Conservation (phyloP, 2,329 filamentous ascomycete species). For the Aspergillus aculeatinus region DNA sequence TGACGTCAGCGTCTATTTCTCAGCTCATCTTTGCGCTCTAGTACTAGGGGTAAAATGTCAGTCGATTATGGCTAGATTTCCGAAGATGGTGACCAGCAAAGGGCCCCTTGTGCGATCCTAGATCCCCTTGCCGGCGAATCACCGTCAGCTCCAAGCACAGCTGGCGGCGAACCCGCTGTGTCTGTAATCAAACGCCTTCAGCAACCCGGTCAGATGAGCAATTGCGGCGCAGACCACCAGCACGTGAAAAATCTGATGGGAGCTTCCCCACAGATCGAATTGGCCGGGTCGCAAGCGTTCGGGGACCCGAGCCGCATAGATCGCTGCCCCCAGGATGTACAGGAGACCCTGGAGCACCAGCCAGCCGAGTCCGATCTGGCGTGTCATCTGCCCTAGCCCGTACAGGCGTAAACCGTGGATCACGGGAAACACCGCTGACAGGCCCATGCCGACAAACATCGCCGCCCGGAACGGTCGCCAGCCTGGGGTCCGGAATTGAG, state of each 20-base stretch:
- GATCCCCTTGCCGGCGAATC: slow-evolving; percentile 16
- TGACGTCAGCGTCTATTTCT: slow-evolving; percentile 13
- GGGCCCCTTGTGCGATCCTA: slow-evolving; percentile 21
- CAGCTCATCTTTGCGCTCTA: slow-evolving; percentile 4
- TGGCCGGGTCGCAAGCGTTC: slow-evolving; percentile 74
- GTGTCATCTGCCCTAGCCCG: slow-evolving; percentile 64
- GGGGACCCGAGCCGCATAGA: slow-evolving; percentile 84
- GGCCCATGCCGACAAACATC: slow-evolving; percentile 86
- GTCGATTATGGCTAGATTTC: slow-evolving; percentile 16
- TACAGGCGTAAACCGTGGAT: slow-evolving; percentile 70
- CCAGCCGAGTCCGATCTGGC: slow-evolving; percentile 78
- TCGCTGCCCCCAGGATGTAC: slow-evolving; percentile 79
- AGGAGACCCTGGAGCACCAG: slow-evolving; percentile 74
- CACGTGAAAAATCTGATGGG: slow-evolving; percentile 94
- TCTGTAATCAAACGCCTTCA: slow-evolving; percentile 82
- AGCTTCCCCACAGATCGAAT: slow-evolving; percentile 90
- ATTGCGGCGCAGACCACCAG: slow-evolving; percentile 80
- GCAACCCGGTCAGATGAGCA: slow-evolving; percentile 76
- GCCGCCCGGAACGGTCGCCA: slow-evolving; percentile 82
- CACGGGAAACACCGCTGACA: slow-evolving; percentile 80
- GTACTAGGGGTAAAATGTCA: slow-evolving; percentile 2
- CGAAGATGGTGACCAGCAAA: slow-evolving; percentile 14
- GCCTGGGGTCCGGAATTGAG: slow-evolving; percentile 76
- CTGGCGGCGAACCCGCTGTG: slow-evolving; percentile 61
- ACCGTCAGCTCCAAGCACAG: slow-evolving; percentile 40